A percentile compares a stretch with the other conserved stretches of the same genome.
Evolutionary conservation across 495 filamentous ascomycete genomes (phyloP).

Genomic region (Xylaria cubensis): DNA sequence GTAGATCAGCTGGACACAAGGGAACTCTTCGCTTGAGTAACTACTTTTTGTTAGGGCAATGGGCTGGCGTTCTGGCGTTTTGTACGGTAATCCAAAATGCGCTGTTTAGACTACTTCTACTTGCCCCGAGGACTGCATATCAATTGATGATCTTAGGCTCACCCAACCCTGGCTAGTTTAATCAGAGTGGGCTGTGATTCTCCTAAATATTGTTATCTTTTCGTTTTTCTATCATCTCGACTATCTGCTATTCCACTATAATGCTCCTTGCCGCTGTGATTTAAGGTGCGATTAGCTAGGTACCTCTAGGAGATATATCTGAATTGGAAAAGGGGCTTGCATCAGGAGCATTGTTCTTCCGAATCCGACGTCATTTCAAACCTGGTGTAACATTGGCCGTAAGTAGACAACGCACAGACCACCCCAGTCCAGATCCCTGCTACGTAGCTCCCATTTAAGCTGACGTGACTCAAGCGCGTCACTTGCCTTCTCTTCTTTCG

Average conservation of each 20-base stretch:
- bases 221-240: not conserved
- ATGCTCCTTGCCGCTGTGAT: not conserved
- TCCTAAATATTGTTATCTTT: not conserved
- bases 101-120: not conserved
- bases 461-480: slow-evolving; percentile 25
- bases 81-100: slow-evolving; percentile 2
- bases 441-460: slow-evolving; percentile 12
- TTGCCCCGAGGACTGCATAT: not conserved
- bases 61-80: slow-evolving; percentile 38
- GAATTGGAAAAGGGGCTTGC: slow-evolving; percentile 11
- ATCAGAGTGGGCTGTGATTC: not conserved
- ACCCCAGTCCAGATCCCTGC: not conserved
- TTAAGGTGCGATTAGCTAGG: not conserved
- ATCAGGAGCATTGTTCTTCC: slow-evolving; percentile 28
- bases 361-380: slow-evolving; percentile 17
- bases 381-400: not conserved
- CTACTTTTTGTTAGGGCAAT: slow-evolving; percentile 9
- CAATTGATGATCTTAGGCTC: not conserved
- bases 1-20: slow-evolving; percentile 79
- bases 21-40: slow-evolving; percentile 75
- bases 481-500: slow-evolving; percentile 15
- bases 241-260: not conserved
- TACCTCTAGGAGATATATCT: too few species aligned
- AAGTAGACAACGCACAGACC: slow-evolving; percentile 11
- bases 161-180: not conserved